Conservation (phyloP, 1,284 basidiomycete genomes). For the Trametes polyzona region DNA sequence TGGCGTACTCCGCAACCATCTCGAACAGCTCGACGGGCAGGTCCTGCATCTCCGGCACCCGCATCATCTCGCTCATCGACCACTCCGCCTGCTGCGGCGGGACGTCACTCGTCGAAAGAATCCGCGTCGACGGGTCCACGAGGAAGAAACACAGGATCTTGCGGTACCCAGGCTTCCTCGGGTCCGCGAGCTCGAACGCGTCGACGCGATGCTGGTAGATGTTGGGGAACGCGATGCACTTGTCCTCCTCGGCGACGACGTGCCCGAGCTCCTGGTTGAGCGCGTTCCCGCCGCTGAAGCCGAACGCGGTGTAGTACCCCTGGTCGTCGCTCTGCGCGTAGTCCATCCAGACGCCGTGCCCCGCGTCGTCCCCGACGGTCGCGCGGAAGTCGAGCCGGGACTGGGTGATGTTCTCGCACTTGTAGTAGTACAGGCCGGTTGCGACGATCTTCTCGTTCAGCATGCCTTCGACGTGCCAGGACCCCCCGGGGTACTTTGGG, state of each 20-base stretch:
- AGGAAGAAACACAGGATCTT: conserved; percentile 41
- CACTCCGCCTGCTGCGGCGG: conserved; percentile 25
- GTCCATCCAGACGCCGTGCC: neutral
- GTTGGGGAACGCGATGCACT: conserved; percentile 38
- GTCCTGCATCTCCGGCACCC: neutral
- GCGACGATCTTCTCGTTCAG: conserved; percentile 52
- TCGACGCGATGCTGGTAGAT: conserved; percentile 41
- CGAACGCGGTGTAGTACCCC: conserved; percentile 4
- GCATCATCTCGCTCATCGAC: conserved; percentile 20
- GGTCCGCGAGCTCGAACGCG: conserved; percentile 36
- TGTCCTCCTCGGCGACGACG: conserved; percentile 27
- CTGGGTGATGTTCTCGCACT: conserved; percentile 22
- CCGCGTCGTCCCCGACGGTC: neutral
- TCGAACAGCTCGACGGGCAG: conserved; percentile 12
- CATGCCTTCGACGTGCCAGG: conserved; percentile 43
- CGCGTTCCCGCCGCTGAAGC: neutral
- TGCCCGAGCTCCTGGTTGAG: conserved; percentile 27
- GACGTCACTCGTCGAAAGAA: conserved; percentile 25
- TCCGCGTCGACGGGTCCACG: conserved; percentile 31
- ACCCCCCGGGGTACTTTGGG: conserved; percentile 36
- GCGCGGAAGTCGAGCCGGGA: conserved; percentile 16
- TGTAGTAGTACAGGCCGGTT: conserved; percentile 43
- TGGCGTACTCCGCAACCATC: neutral
- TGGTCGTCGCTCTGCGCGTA: conserved; percentile 2
- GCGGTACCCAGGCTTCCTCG: conserved; percentile 35